Conservation (phyloP, 2,329 filamentous ascomycete genomes). For the Calycina marina region DNA sequence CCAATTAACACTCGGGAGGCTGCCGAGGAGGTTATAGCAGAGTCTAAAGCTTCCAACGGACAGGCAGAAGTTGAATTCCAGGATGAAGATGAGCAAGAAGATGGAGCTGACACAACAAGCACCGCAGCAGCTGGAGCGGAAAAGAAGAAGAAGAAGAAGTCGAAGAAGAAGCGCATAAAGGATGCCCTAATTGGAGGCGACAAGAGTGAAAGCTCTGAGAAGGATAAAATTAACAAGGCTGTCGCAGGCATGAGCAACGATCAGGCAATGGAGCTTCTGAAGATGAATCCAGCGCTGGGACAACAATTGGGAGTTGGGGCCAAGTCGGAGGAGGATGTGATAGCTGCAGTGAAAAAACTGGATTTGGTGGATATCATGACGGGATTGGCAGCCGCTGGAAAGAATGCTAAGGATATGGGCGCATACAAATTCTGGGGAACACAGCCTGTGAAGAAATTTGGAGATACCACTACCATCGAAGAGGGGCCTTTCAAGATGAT, state of each 20-base stretch:
- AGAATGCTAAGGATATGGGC: conserved; percentile 92
- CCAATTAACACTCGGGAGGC: conserved; percentile 33
- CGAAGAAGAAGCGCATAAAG: conserved; percentile 47
- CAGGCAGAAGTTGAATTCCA: conserved; percentile 31
- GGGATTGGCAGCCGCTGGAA: conserved; percentile 59
- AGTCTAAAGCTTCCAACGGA: conserved; percentile 25
- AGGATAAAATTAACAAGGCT: conserved; percentile 31
- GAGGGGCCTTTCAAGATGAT: conserved; percentile 79
- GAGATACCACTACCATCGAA: conserved; percentile 40
- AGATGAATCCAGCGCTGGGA: conserved; percentile 58
- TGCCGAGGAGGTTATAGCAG: conserved; percentile 10
- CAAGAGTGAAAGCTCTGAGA: conserved; percentile 20
- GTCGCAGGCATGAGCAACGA: conserved; percentile 35
- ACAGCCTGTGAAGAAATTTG: conserved; percentile 83
- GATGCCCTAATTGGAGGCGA: conserved; percentile 22
- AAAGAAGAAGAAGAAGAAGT: conserved; percentile 44
- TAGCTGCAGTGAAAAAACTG: conserved; percentile 44
- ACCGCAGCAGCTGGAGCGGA: conserved; percentile 18
- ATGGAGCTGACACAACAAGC: conserved; percentile 14
- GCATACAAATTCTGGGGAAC: conserved; percentile 99
- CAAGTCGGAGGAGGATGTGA: conserved; percentile 27
- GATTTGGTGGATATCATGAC: conserved; percentile 60
- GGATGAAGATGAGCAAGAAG: conserved; percentile 29
- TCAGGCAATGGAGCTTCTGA: conserved; percentile 50
- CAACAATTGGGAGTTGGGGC: conserved; percentile 34